Conservation (phyloP, 176 grass and related monocot species). For the barley (Hordeum vulgare) region MorexV3_pseudomolecules_assembly NC_058519.1:38605185-38605684, state of each 20-base stretch:
- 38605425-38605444: conserved; percentile 28
- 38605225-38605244: no score
- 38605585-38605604: conserved; percentile 74
- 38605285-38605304: no score
- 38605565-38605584: conserved; percentile 39
- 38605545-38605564: conserved; percentile 54
- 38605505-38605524: conserved; percentile 49
- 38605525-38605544: conserved; percentile 69
- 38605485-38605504: conserved; percentile 10
- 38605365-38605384: not conserved
- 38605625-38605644: conserved; percentile 77
- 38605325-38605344: not conserved
- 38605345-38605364: not conserved
- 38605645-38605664: conserved; percentile 53
- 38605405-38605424: not conserved
- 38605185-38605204: no score
- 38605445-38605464: not conserved
- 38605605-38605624: conserved; percentile 69
- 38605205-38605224: no score
- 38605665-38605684: conserved; percentile 78
- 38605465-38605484: conserved; percentile 23
- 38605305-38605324: no score
- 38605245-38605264: no score
- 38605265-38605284: no score
- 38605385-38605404: not conserved